phyloP scores from a whole-genome alignment of 176 grass and related monocot species.

The Oryza punctata region DNA sequence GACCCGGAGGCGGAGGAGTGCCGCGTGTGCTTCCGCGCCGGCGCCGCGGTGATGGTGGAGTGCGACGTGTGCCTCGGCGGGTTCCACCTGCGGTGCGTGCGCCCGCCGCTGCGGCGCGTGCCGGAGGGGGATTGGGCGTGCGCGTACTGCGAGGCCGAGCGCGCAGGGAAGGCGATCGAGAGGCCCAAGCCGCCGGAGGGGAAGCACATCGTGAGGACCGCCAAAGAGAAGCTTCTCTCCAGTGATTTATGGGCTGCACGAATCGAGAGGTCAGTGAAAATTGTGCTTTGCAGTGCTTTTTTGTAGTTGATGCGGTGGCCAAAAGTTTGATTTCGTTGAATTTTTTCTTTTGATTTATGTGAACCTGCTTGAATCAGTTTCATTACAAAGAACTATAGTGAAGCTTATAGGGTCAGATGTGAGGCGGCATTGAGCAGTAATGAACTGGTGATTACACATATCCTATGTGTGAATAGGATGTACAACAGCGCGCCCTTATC shows the following conservation, averaged over 20 bases:
- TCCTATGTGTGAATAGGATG: not conserved
- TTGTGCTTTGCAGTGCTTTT: not conserved
- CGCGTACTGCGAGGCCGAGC: conserved; percentile 62
- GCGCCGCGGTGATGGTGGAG: conserved; percentile 74
- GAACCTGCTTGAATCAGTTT: not conserved
- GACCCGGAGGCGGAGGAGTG: conserved; percentile 73
- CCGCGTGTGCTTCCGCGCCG: conserved; percentile 67
- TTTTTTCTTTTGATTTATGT: not conserved
- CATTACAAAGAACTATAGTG: not conserved
- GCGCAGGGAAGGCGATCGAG: conserved; percentile 48
- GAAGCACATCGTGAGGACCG: conserved; percentile 63
- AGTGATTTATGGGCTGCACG: conserved; percentile 81
- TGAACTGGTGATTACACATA: not conserved
- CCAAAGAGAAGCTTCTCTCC: conserved; percentile 83
- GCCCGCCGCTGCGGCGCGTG: conserved; percentile 71
- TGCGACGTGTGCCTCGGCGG: conserved; percentile 91
- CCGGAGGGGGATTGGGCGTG: conserved; percentile 92
- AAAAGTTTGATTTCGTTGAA: not conserved
- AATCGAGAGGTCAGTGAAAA: conserved; percentile 59
- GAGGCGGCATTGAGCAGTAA: not conserved
- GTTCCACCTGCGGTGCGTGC: conserved; percentile 79
- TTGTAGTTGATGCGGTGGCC: not conserved
- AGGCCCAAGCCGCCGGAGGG: conserved; percentile 59
- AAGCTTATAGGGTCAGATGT: conserved; percentile 6
- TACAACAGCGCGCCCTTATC: not conserved